These are phyloP conservation scores for Colletotrichum simmondsii DNA, from an alignment of 2,329 filamentous ascomycete genomes.

Conservation along the genomic window DNA sequence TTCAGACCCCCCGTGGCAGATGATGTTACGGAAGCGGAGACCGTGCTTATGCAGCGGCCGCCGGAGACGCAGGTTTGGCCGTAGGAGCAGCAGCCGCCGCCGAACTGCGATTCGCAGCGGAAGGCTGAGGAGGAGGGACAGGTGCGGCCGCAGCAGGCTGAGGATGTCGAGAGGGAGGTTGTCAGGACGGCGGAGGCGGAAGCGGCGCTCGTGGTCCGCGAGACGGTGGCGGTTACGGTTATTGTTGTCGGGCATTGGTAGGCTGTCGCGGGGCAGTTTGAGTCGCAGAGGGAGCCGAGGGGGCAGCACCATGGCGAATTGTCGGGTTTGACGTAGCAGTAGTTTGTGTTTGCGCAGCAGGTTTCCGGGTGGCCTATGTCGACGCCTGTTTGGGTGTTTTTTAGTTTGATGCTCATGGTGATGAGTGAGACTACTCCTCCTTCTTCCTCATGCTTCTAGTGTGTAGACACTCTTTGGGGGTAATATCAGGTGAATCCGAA, in stretches of 20 bases:
- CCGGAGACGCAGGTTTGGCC: constrained; percentile 53
- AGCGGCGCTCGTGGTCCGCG: background rate
- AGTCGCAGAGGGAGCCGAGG: constrained; percentile 55
- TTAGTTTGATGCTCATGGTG: background rate
- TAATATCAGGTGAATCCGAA: background rate
- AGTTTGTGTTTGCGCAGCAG: constrained; percentile 57
- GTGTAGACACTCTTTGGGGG: too few species aligned
- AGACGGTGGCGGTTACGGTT: constrained; percentile 39
- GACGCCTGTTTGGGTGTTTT: constrained; percentile 46
- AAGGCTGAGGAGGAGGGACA: constrained; percentile 56
- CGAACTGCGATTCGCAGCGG: constrained; percentile 54
- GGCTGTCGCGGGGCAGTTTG: constrained; percentile 45
- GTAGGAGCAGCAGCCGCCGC: constrained; percentile 62
- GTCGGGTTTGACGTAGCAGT: constrained; percentile 55
- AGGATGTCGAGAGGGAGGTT: constrained; percentile 35
- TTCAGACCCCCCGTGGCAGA: constrained; percentile 43
- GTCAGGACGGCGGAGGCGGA: constrained; percentile 37
- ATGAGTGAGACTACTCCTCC: background rate
- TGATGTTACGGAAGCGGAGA: constrained; percentile 28
- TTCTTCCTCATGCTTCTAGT: background rate
- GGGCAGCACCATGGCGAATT: constrained; percentile 52
- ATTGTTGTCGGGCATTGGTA: constrained; percentile 47
- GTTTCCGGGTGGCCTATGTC: constrained; percentile 49
- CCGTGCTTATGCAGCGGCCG: constrained; percentile 48
- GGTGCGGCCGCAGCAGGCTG: constrained; percentile 51